Conservation (phyloP, 768 basidiomycete genomes). For the Termitomyces sp. region DNA sequence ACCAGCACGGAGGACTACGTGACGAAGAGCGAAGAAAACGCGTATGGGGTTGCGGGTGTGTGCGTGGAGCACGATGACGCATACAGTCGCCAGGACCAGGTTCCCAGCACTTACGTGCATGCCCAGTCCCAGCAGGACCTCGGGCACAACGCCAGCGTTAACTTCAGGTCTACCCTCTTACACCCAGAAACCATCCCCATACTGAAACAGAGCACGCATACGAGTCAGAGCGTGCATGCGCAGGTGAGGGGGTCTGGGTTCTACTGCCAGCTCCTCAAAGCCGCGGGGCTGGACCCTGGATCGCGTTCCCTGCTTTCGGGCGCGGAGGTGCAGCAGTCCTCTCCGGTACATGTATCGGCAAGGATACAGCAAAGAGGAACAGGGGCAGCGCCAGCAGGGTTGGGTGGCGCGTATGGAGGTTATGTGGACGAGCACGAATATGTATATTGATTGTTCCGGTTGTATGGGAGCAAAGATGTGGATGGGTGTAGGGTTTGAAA, state of each 20-base stretch:
- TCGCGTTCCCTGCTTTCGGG: not conserved
- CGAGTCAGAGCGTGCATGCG: not conserved
- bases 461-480: not conserved
- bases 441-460: not conserved
- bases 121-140: not conserved
- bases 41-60: not conserved
- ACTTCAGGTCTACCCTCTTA: not conserved
- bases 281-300: constrained; percentile 14
- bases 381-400: constrained; percentile 10
- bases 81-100: not conserved
- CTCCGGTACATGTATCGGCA: not conserved
- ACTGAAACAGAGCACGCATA: not conserved
- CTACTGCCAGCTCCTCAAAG: constrained; percentile 13
- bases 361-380: not conserved
- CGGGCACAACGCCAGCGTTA: not conserved
- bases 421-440: constrained; percentile 11
- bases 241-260: not conserved
- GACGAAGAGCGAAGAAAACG: not conserved
- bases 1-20: not conserved
- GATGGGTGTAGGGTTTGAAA: not conserved
- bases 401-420: constrained; percentile 29
- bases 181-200: not conserved
- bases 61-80: not conserved
- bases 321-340: not conserved
- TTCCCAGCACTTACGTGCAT: not conserved